Evolutionary conservation across 192 early-diverging fungal species (phyloP), one percentile per base, ranked within the genome.

Genomic region (Cladochytrium replicatum): DNA sequence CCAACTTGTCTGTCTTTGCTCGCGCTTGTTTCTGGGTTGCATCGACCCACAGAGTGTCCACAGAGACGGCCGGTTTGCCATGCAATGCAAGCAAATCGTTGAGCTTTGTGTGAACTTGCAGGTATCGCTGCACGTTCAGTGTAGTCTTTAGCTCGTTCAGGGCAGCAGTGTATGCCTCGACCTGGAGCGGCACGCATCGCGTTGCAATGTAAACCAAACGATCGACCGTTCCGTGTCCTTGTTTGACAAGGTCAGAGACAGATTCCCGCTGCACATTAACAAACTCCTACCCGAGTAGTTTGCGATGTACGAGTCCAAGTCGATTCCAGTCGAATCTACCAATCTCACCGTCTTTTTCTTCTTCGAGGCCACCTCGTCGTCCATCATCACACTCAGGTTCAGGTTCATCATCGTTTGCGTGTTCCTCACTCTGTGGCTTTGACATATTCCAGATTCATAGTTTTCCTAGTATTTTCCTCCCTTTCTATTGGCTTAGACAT

Each of bases 121-220:
- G 28, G 57, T 86, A 87, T 39, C 70, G 65, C 2, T 41, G 23
- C 8, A 67, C 49, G 55, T 82, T 74, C 8, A 66, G 40, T 0
- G 77, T 71, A 27, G 49, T 51, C 40, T 68, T 60, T 6, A 86
- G 52, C 34, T 84, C 82, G 13, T 41, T 38, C 29, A 90, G 48
- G 2, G 86, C 86, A 38, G 79, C 41, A 21, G 58, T 68, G 48
- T 74, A 74, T 4, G 84, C 81, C 30, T 90, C 86, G 11, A 83
- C 55, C 15, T 72, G 61, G 29, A 85, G 72, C 19, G 71, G 46
- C 1, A 82, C 82, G 54, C 83, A 87, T 6, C 71, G 60, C 21
- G 78, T 74, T 4, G 83, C 84, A 32, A 90, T 86, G 57, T 85
- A 86, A 29, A 84, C 61, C 13, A 84, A 71, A 25, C 85, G 74